Evolutionary conservation across 768 basidiomycete species (phyloP).

Genomic region (Nevesoporus exiguus): DNA sequence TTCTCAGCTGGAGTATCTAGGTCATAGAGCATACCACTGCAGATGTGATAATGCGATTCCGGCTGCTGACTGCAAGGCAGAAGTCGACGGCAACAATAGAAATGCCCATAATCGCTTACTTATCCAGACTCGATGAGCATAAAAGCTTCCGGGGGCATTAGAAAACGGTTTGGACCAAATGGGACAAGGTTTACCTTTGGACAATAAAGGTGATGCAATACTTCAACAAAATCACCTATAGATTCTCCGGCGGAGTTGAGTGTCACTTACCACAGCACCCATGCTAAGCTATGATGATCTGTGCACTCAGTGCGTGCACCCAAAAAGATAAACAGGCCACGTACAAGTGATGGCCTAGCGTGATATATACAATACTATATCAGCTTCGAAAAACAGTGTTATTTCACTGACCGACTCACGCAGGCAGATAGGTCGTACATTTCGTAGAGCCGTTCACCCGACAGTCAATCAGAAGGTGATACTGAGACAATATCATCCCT

Average conservation of each 20-base stretch:
- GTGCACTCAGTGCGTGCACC: background rate
- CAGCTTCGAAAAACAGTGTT: background rate
- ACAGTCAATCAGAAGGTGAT: conserved; percentile 10
- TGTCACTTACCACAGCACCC: conserved; percentile 3
- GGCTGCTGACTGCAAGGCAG: conserved; percentile 15
- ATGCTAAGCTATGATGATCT: conserved; percentile 1
- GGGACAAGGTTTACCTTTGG: background rate
- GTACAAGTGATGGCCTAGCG: conserved; percentile 5
- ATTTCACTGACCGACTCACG: conserved; percentile 1
- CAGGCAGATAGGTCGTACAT: conserved; percentile 5
- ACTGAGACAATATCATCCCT: background rate
- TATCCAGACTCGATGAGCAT: conserved; percentile 18
- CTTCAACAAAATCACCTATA: no score
- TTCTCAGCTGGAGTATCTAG: background rate
- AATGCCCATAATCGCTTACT: conserved; percentile 10
- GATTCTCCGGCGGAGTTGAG: background rate
- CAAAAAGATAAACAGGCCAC: background rate
- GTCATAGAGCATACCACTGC: conserved; percentile 13
- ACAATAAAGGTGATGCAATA: background rate
- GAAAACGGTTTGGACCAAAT: background rate
- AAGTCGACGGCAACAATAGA: background rate
- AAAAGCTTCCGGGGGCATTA: background rate
- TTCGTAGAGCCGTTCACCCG: background rate
- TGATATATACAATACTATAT: background rate
- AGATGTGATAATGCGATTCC: conserved; percentile 13